A percentile compares a stretch with the other conserved stretches of the same genome.
Evolutionary conservation across 768 basidiomycete genomes (phyloP).

Genomic region (Psilocybe sp.): DNA sequence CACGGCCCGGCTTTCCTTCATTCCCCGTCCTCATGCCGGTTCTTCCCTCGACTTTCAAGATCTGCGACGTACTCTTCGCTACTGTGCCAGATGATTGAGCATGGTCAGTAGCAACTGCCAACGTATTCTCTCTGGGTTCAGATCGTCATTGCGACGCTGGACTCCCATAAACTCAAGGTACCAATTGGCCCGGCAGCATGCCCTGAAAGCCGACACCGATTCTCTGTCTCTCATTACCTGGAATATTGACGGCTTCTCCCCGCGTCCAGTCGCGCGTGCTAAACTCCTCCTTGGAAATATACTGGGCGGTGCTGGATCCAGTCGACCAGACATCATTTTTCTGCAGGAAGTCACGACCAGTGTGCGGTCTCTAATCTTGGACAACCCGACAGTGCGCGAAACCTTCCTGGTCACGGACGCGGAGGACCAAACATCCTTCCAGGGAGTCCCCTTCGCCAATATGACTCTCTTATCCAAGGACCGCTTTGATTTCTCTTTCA

Average conservation of each 20-base stretch:
- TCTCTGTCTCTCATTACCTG: conserved; percentile 29
- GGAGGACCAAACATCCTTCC: conserved; percentile 33
- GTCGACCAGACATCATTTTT: conserved; percentile 32
- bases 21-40: too few relatives aligned
- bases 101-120: too few relatives aligned
- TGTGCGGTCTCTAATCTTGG: conserved; percentile 29
- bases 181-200: too few relatives aligned
- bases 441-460: conserved; percentile 30
- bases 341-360: conserved; percentile 35
- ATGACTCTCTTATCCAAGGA: conserved; percentile 33
- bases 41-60: too few relatives aligned
- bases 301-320: conserved; percentile 21
- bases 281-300: conserved; percentile 30
- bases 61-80: too few relatives aligned
- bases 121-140: too few relatives aligned
- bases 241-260: conserved; percentile 35
- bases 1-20: too few relatives aligned
- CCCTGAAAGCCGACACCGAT: too few relatives aligned
- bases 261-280: conserved; percentile 28
- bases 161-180: too few relatives aligned
- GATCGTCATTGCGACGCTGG: too few relatives aligned
- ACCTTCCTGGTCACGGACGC: conserved; percentile 33
- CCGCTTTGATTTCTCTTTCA: conserved; percentile 24
- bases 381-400: conserved; percentile 28
- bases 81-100: too few relatives aligned